Evolutionary conservation across 1,139 yeast genomes (phyloP).

Genomic region (Nakaseomyces glabratus): DNA sequence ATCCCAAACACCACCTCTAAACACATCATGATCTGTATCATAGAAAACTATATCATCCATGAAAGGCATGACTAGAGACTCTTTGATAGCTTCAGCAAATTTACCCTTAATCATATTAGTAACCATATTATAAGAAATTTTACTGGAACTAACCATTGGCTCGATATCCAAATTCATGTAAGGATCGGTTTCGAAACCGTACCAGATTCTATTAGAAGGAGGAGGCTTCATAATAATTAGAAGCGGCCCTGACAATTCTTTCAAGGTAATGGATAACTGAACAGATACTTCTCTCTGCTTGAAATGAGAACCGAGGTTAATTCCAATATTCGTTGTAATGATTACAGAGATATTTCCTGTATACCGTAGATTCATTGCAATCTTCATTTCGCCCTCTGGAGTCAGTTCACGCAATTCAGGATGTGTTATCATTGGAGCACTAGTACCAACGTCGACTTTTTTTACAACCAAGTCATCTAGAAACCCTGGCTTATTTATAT

Average conservation of each 20-base stretch:
- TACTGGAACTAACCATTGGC: conserved; percentile 80
- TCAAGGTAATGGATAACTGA: conserved; percentile 60
- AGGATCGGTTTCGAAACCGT: conserved; percentile 76
- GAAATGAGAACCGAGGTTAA: conserved; percentile 67
- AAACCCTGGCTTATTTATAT: conserved; percentile 80
- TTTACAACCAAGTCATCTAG: conserved; percentile 72
- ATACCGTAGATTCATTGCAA: conserved; percentile 56
- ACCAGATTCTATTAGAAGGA: conserved; percentile 88
- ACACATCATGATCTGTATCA: conserved; percentile 55
- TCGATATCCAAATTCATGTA: conserved; percentile 64
- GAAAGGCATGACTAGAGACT: conserved; percentile 71
- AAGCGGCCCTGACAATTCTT: conserved; percentile 65
- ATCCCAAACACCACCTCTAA: conserved; percentile 90
- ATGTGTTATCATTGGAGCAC: conserved; percentile 72
- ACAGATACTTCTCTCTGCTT: conserved; percentile 72
- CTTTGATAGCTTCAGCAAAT: conserved; percentile 69
- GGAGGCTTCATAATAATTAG: conserved; percentile 70
- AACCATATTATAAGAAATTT: conserved; percentile 65
- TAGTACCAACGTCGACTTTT: conserved; percentile 63
- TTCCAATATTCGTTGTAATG: conserved; percentile 67
- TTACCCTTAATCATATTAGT: conserved; percentile 73
- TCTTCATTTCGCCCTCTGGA: conserved; percentile 71
- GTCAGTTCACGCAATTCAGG: conserved; percentile 62
- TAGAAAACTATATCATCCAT: conserved; percentile 82
- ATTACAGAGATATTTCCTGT: conserved; percentile 66